Evolutionary conservation across 2,329 filamentous ascomycete species (phyloP).

Genomic region (Colletotrichum caudatum): DNA sequence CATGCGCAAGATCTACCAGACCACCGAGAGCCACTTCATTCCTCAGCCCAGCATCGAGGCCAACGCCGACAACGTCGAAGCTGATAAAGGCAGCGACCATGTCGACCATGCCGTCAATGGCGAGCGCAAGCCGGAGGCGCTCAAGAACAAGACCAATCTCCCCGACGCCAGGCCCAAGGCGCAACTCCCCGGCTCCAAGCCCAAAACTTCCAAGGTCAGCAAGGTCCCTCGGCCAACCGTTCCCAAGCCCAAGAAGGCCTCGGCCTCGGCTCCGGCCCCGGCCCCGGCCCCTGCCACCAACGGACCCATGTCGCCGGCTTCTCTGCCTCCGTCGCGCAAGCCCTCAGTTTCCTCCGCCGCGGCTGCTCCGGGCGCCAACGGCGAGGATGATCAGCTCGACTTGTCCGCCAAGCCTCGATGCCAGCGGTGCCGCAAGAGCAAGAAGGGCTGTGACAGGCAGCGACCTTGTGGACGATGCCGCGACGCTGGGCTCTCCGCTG

Average conservation of each 20-base stretch:
- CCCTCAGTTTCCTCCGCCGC: conserved; percentile 74
- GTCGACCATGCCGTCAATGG: conserved; percentile 51
- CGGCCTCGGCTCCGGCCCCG: conserved; percentile 46
- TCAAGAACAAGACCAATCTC: conserved; percentile 51
- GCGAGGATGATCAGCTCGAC: conserved; percentile 92
- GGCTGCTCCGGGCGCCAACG: conserved; percentile 64
- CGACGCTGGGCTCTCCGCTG: conserved; percentile 92
- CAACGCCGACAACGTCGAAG: conserved; percentile 72
- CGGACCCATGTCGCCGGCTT: conserved; percentile 72
- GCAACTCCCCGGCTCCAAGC: conserved; percentile 50
- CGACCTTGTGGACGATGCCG: conserved; percentile 95
- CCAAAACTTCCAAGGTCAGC: conserved; percentile 58
- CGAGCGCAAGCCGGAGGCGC: conserved; percentile 56
- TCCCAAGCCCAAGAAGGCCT: conserved; percentile 65
- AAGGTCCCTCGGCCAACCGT: conserved; percentile 54
- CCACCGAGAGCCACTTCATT: conserved; percentile 65
- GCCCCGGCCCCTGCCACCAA: conserved; percentile 42
- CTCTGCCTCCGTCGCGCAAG: conserved; percentile 80
- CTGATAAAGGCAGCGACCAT: conserved; percentile 55
- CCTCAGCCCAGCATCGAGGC: conserved; percentile 54
- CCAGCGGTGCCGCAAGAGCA: conserved; percentile 98
- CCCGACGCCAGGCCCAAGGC: conserved; percentile 56
- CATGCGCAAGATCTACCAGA: conserved; percentile 62
- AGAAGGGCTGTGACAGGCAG: conserved; percentile 98
- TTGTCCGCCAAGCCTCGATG: conserved; percentile 96